Conservation (phyloP, 768 basidiomycete genomes). For the Amanita subjunquillea region DNA sequence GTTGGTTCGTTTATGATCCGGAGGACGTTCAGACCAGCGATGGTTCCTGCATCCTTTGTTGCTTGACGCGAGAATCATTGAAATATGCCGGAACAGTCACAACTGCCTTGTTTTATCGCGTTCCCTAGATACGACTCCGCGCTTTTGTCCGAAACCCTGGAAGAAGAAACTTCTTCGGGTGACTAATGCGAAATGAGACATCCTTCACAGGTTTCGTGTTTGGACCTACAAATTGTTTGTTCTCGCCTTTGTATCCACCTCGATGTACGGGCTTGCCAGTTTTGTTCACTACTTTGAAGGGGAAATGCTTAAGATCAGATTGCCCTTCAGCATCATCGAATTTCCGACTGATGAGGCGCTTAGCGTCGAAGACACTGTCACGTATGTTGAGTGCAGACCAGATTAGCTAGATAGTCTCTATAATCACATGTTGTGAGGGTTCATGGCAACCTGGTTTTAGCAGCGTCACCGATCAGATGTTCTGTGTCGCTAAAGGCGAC, state of each 20-base stretch:
- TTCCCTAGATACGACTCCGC: slow-evolving; percentile 93
- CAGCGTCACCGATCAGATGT: slow-evolving; percentile 98
- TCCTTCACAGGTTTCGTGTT: neutral
- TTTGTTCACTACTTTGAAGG: slow-evolving; percentile 85
- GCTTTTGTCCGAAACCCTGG: slow-evolving; percentile 91
- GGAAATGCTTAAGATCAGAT: slow-evolving; percentile 84
- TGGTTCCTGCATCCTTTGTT: slow-evolving; percentile 94
- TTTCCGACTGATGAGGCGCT: slow-evolving; percentile 94
- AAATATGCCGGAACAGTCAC: slow-evolving; percentile 97
- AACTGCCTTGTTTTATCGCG: slow-evolving; percentile 80
- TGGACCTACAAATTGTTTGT: slow-evolving; percentile 77
- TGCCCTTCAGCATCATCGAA: slow-evolving; percentile 81
- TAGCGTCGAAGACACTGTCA: slow-evolving; percentile 88
- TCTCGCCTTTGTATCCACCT: slow-evolving; percentile 87
- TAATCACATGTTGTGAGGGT: slow-evolving; percentile 80
- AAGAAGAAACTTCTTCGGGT: slow-evolving; percentile 96
- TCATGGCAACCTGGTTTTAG: slow-evolving; percentile 98
- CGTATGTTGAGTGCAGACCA: neutral
- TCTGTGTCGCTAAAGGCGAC: slow-evolving; percentile 92
- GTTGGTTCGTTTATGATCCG: slow-evolving; percentile 99
- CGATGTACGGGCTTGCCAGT: slow-evolving; percentile 81
- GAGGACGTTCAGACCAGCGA: slow-evolving; percentile 89
- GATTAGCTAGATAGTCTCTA: neutral
- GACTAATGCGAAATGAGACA: slow-evolving; percentile 55
- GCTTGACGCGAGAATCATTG: slow-evolving; percentile 97